Percentiles rank a stretch among this genome's conserved stretches.
phyloP scores from a whole-genome alignment of 2,329 filamentous ascomycete species.

The Botryotinia globosa region DNA sequence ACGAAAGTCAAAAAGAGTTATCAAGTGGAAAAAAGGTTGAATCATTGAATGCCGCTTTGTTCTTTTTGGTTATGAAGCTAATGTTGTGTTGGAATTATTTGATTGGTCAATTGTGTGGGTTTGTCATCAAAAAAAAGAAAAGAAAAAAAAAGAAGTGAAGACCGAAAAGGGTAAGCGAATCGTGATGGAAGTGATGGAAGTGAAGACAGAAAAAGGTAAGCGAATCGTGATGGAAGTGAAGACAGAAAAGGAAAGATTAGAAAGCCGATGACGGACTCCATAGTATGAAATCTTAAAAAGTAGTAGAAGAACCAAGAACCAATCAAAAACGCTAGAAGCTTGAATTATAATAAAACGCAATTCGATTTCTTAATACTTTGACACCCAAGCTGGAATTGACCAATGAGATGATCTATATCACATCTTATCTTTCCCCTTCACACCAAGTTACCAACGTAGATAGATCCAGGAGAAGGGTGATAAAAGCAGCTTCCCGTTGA shows the following conservation, averaged over 20 bases:
- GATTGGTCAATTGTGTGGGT: slow-evolving; percentile 9
- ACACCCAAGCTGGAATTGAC: background rate
- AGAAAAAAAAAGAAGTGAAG: background rate
- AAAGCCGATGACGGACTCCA: slow-evolving; percentile 2
- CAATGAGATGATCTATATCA: background rate
- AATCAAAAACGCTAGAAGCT: background rate
- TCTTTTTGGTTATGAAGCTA: background rate
- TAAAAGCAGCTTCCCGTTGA: background rate
- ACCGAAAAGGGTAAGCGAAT: background rate
- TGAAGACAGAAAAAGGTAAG: no score
- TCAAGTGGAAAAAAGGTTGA: slow-evolving; percentile 10
- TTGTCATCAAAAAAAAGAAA: background rate
- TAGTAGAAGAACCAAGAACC: background rate
- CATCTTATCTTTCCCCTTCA: background rate
- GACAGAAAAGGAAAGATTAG: background rate
- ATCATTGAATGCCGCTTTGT: slow-evolving; percentile 17
- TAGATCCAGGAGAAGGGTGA: background rate
- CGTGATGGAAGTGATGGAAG: background rate
- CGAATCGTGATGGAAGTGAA: background rate
- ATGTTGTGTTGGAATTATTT: background rate
- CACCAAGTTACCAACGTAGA: background rate
- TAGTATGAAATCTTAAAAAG: background rate
- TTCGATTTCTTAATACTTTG: slow-evolving; percentile 1
- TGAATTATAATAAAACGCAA: background rate
- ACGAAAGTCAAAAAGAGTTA: background rate